Percentiles rank a stretch among this genome's conserved stretches.
Conservation (phyloP, 208 protist species). For the Kentomonas sorsogonicus region DNA sequence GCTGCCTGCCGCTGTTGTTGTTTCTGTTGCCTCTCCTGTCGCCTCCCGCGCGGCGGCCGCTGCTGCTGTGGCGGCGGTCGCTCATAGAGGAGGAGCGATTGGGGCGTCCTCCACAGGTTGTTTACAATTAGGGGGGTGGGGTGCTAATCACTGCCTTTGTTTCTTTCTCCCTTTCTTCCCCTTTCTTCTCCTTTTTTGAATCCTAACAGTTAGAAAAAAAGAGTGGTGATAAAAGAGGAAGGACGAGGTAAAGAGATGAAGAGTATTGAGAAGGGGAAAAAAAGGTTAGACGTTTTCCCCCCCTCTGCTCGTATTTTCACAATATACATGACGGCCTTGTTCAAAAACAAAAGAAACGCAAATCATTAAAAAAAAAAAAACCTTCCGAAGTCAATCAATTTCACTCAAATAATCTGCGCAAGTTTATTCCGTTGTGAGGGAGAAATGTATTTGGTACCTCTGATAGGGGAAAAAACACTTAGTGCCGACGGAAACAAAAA, state of each 20-base stretch:
- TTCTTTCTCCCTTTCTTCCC: neutral
- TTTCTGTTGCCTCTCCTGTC: no score
- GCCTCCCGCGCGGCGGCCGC: no score
- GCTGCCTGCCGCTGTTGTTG: neutral
- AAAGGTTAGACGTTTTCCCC: neutral
- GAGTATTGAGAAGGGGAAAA: constrained; percentile 5
- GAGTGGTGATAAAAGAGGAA: constrained; percentile 5
- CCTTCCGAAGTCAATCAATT: no score
- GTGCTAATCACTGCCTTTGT: neutral
- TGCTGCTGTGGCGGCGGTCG: no score
- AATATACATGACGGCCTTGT: no score
- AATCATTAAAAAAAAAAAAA: no score
- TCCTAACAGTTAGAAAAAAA: constrained; percentile 6
- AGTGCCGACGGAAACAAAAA: no score
- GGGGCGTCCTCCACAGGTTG: neutral
- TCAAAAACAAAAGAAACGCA: no score
- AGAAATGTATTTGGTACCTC: no score
- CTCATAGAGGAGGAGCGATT: no score
- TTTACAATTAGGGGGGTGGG: neutral
- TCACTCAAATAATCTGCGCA: neutral
- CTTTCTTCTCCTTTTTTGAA: neutral
- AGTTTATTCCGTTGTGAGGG: neutral
- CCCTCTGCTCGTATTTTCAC: neutral
- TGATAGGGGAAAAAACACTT: no score
- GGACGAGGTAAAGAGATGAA: constrained; percentile 9